Base-by-base conservation (phyloP, 805 yeast species). In the Metschnikowia proteae region DNA sequence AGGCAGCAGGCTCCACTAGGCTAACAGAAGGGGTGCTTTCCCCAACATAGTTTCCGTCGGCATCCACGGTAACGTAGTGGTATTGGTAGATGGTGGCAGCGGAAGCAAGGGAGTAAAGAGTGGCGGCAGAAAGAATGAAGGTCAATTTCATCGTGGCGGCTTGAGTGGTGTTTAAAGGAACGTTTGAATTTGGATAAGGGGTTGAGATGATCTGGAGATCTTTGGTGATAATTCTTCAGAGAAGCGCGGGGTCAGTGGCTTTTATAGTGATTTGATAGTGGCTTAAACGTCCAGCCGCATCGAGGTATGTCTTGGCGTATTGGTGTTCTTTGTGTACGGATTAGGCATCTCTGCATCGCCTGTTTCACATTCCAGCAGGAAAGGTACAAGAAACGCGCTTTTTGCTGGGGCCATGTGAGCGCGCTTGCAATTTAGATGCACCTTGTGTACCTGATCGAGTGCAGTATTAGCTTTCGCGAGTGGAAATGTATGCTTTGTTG, bases 21-120 rank as follows among this genome's bases (percentile, higher is more conserved):
- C 17, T 17, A 17, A 17, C 17, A 17, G 17, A 17, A 17, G 17
- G 17, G 17, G 17, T 17, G 17, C 17, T 17, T 17, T 42, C 42
- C 8, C 52, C 57, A 10, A 55, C 47, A 22, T 13, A 23, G 26
- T 46, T 38, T 7, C 55, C 56, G 25, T 54, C 53, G 33, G 51
- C 58, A 40, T 57, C 62, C 6, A 63, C 63, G 38, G 71, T 65
- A 30, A 57, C 53, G 43, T 58, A 49, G 51, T 60, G 64, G 48
- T 58, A 52, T 17, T 62, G 68, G 45, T 49, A 59, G 28, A 60
- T 60, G 17, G 62, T 58, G 32, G 58, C 44, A 23, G 69, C 67
- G n/a, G 57, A 42, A 10, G 56, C 63, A 28, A 53, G 32, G 35
- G 60, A 41, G 45, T 57, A 56, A 43, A 63, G 46, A 17, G 67